Conservation (phyloP, 2,329 filamentous ascomycete genomes). For the Beauveria sp. region DNA sequence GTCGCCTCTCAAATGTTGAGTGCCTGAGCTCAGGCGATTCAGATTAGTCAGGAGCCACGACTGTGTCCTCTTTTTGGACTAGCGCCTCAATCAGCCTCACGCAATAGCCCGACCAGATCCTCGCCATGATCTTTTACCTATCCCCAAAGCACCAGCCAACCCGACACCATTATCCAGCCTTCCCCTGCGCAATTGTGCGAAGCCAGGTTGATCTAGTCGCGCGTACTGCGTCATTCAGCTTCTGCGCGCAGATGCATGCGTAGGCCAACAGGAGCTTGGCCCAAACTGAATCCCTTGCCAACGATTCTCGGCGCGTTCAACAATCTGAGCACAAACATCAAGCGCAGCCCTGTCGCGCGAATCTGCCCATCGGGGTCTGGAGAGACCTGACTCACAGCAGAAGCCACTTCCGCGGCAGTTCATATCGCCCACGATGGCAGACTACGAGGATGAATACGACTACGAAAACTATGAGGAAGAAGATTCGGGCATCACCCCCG, state of each 20-base stretch:
- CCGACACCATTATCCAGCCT: neutral
- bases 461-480: conserved; percentile 66
- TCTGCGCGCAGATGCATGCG: conserved; percentile 5
- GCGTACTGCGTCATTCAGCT: neutral
- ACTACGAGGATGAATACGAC: conserved; percentile 50
- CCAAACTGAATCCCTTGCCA: conserved; percentile 4
- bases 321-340: neutral
- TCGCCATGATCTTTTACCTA: conserved; percentile 2
- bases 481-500: conserved; percentile 72
- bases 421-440: conserved; percentile 36
- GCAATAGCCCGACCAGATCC: conserved; percentile 2
- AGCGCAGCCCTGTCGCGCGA: neutral
- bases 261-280: conserved; percentile 8
- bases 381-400: neutral
- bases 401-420: neutral
- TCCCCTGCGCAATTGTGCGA: conserved; percentile 1
- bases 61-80: neutral
- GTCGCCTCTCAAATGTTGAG: too few relatives aligned
- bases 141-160: neutral
- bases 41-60: neutral
- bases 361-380: neutral
- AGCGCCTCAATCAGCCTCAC: neutral
- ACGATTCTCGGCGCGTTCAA: neutral
- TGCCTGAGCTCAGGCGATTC: too few relatives aligned
- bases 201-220: neutral